phyloP scores from a whole-genome alignment of 164 flowering plant genomes.

The Buxus sempervirens region DNA sequence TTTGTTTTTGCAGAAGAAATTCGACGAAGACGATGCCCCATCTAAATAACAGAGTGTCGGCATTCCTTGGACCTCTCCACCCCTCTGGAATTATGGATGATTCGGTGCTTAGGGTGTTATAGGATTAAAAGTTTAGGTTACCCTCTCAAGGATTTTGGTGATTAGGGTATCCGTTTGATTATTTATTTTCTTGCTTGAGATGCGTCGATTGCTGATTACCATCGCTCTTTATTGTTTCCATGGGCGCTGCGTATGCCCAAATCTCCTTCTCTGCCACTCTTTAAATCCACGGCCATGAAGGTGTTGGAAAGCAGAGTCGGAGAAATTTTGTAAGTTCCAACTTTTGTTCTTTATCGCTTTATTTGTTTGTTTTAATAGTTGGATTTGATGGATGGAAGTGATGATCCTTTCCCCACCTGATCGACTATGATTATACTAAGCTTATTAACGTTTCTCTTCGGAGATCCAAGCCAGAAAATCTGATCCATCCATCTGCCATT shows the following conservation, averaged over 20 bases:
- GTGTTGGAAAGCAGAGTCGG: not conserved
- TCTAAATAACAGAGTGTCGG: no score
- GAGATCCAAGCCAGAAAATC: slow-evolving; percentile 8
- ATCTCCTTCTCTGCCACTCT: not conserved
- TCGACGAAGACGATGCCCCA: no score
- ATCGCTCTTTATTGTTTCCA: not conserved
- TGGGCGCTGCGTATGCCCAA: not conserved
- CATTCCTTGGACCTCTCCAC: no score
- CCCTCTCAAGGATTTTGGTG: no score
- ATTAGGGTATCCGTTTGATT: not conserved
- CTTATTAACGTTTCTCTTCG: not conserved
- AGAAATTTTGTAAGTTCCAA: not conserved
- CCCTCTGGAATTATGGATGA: no score
- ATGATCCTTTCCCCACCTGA: slow-evolving; percentile 7
- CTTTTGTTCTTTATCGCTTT: not conserved
- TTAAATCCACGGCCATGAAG: no score
- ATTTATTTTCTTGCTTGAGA: not conserved
- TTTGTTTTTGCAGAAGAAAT: no score
- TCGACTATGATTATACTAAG: slow-evolving; percentile 6
- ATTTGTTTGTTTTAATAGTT: not conserved
- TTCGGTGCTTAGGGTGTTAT: no score
- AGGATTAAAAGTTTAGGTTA: no score
- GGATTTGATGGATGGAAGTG: slow-evolving; percentile 1
- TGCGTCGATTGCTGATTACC: slow-evolving; percentile 2
- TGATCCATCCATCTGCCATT: not conserved